Percentiles rank a stretch among this genome's conserved stretches.
These are phyloP conservation scores for Allium fistulosum DNA, from an alignment of 106 monocot genomes.

Conservation along the genomic window DNA sequence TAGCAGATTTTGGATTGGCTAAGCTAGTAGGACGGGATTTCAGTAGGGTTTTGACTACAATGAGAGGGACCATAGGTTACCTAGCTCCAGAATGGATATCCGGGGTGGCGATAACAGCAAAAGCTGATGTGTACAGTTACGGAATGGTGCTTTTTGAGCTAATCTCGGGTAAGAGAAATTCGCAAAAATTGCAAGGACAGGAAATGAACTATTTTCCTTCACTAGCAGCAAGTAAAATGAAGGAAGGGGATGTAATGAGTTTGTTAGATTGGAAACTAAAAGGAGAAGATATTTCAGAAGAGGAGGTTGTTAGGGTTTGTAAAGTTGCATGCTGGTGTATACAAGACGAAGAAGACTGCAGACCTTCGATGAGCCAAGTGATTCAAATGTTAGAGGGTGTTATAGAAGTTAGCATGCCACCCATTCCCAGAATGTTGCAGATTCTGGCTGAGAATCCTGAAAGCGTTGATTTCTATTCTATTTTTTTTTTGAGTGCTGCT, in stretches of 20 bases:
- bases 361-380: constrained; percentile 12
- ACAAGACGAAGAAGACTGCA: constrained; percentile 10
- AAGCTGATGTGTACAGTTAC: constrained; percentile 18
- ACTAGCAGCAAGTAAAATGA: background rate
- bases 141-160: constrained; percentile 18
- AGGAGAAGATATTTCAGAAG: background rate
- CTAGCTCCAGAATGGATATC: constrained; percentile 21
- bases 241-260: constrained; percentile 7
- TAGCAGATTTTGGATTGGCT: constrained; percentile 52
- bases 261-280: constrained; percentile 9
- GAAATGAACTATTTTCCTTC: background rate
- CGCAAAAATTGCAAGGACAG: constrained; percentile 1
- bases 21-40: constrained; percentile 49
- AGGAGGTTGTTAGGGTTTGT: constrained; percentile 10
- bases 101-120: constrained; percentile 10
- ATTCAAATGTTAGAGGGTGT: constrained; percentile 17
- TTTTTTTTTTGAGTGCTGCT: too few relatives aligned
- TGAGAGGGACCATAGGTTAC: constrained; percentile 25
- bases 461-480: background rate
- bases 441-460: background rate
- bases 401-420: constrained; percentile 14
- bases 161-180: constrained; percentile 13
- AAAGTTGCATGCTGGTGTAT: constrained; percentile 18
- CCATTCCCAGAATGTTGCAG: background rate
- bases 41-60: constrained; percentile 42